Base-by-base conservation (phyloP, 2,329 filamentous ascomycete species). In the Trichoderma lentiforme region DNA sequence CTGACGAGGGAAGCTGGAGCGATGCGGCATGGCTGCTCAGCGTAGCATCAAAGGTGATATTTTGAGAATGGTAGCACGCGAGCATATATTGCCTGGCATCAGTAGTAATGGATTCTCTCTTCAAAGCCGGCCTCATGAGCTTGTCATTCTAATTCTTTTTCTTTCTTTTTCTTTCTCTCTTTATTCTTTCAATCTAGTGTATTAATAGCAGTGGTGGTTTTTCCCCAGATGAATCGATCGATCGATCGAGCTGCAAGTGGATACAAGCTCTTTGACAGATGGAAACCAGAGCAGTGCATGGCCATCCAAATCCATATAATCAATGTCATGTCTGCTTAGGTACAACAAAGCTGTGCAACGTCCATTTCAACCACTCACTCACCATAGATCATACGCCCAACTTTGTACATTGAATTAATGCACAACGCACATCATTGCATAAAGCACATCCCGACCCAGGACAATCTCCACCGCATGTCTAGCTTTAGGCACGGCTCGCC, bases 1-100 rank as follows among this genome's bases (percentile, higher is more conserved):
- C 84, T 9, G 85, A 91, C 66, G 86, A 88, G 57, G 89, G 88
- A 18, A 86, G 86, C 9, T 92, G 90, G 90, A 85, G 88, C 72
- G 90, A 92, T 79, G 90, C 89, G 30, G 89, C 89, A 18, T 92
- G 90, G 90, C 80, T 92, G 61, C 80, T 92, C 70, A 90, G 86
- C 74, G 89, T 92, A 74, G 90, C 89, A 12, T 86, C 86, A 30
- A 90, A 89, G 76, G 87, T 90, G 58, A 82, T 90, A 75, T 83
- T 90, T 74, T 90, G 51, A 72, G 61, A 39, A 21, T 34, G 43
- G 39, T 39, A 66, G 47, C 47, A 58, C 21, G 30, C 14, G 21
- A 24, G 9, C 15, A 67, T 30, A 28, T 11, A 34, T 65, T 5
- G 0, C n/a, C 24, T n/a, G 36, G 21, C 34, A 28, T 18, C 24